Conservation (phyloP, 176 grass and related monocot genomes). For the Juncus effusus region DNA sequence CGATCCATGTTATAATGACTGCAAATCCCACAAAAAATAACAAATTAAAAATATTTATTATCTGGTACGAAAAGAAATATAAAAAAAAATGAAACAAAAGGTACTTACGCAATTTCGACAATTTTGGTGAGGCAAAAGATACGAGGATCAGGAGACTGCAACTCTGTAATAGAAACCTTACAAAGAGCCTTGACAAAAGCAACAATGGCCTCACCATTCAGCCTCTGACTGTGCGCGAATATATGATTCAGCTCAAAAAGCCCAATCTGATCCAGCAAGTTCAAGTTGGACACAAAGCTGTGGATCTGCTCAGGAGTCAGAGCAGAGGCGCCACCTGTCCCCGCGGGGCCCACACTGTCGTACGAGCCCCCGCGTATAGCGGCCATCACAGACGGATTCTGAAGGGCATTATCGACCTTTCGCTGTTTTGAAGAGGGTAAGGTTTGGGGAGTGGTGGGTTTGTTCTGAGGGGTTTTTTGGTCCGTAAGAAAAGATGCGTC, state of each 20-base stretch:
- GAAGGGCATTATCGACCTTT: slow-evolving; percentile 64
- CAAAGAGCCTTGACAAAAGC: slow-evolving; percentile 98
- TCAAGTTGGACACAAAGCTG: slow-evolving; percentile 85
- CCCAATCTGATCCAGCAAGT: slow-evolving; percentile 94
- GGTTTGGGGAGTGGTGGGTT: slow-evolving; percentile 32
- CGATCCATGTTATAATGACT: slow-evolving; percentile 97
- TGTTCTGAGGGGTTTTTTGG: slow-evolving; percentile 51
- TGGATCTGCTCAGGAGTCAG: slow-evolving; percentile 92
- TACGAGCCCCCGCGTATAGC: slow-evolving; percentile 91
- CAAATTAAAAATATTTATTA: slow-evolving; percentile 14
- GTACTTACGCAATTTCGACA: slow-evolving; percentile 89
- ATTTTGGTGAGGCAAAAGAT: slow-evolving; percentile 99
- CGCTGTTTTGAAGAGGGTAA: slow-evolving; percentile 49
- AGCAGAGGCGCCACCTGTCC: slow-evolving; percentile 52
- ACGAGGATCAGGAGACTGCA: slow-evolving; percentile 87
- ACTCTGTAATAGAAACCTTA: slow-evolving; percentile 90
- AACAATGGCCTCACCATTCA: slow-evolving; percentile 96
- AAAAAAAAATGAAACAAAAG: slow-evolving; percentile 24
- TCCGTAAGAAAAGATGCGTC: slow-evolving; percentile 94
- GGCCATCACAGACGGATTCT: slow-evolving; percentile 89
- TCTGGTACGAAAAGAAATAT: slow-evolving; percentile 12
- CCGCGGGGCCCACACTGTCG: slow-evolving; percentile 68
- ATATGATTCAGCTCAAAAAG: slow-evolving; percentile 97
- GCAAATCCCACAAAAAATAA: slow-evolving; percentile 23
- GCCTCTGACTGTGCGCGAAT: slow-evolving; percentile 93